phyloP scores from a whole-genome alignment of 192 early-diverging fungal species.

The Podila minutissima region DNA sequence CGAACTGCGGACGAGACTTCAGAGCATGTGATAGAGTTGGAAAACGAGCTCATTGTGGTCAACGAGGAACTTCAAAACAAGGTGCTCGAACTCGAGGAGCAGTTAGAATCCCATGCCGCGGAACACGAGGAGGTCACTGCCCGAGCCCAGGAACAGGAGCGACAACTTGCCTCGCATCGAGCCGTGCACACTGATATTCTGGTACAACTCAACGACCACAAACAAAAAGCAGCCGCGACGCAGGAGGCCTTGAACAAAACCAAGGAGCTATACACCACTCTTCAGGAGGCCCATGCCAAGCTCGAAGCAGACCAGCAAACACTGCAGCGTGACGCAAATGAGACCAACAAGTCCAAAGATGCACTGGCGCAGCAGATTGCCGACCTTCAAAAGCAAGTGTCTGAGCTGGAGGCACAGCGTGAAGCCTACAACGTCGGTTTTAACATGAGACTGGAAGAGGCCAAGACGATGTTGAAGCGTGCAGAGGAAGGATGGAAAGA shows the following conservation, averaged over 20 bases:
- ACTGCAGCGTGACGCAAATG: slow-evolving; percentile 2
- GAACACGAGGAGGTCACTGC: slow-evolving; percentile 27
- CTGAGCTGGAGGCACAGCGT: slow-evolving; percentile 30
- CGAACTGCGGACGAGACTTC: slow-evolving; percentile 20
- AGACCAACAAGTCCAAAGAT: slow-evolving; percentile 14
- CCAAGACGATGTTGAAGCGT: slow-evolving; percentile 40
- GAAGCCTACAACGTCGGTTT: slow-evolving; percentile 42
- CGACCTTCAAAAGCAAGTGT: slow-evolving; percentile 29
- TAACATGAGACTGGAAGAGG: slow-evolving; percentile 32
- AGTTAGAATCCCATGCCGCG: slow-evolving; percentile 25
- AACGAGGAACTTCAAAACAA: slow-evolving; percentile 42
- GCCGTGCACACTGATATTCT: slow-evolving; percentile 37
- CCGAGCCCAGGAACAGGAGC: slow-evolving; percentile 31
- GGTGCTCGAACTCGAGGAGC: slow-evolving; percentile 30
- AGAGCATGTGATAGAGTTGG: slow-evolving; percentile 18
- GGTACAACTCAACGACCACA: slow-evolving; percentile 31
- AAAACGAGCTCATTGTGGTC: slow-evolving; percentile 28
- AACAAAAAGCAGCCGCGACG: not conserved
- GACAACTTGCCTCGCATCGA: slow-evolving; percentile 36
- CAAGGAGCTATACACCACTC: slow-evolving; percentile 7
- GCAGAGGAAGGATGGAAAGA: slow-evolving; percentile 46
- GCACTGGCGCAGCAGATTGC: slow-evolving; percentile 35
- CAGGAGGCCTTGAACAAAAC: slow-evolving; percentile 6
- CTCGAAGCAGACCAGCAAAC: slow-evolving; percentile 14
- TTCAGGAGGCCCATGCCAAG: slow-evolving; percentile 5